Base-by-base conservation (phyloP, 768 basidiomycete species). In the Leucocoprinus sp. region DNA sequence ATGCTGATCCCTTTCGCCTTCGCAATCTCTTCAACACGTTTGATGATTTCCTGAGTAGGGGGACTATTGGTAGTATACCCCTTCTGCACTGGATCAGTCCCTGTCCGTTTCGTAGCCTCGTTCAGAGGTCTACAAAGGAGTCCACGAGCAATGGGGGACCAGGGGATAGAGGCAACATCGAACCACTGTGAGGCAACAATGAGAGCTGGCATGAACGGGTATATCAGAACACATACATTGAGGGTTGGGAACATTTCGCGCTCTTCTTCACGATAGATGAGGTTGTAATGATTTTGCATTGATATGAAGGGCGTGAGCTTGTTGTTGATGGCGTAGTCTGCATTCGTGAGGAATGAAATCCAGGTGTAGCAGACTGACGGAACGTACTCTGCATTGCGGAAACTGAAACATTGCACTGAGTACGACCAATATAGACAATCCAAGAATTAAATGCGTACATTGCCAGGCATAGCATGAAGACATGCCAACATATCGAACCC, bases 281-380 rank as follows among this genome's bases (percentile, higher is more conserved):
- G 59, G 45, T 59, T 75, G 56, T 82, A 72, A 52, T 77, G 75
- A 53, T 82, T 82, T 61, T 82, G 80, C 79, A 83, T 80, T 1
- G 76, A 75, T 51, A 82, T 75, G 62, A 82, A 81, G 2, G 72
- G 74, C 0, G 74, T 76, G 2, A 77, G 59, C 5, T 70, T 69
- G 60, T 82, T 73, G 33, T 67, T 56, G 44, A 80, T 73, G 0
- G 79, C 80, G 53, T 81, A 81, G 54, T 76, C 78, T 79, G 26
- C 7, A 34, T n/a, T n/a, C n/a, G 17, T 9, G 1, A 28, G 22
- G 14, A 22, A 29, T 37, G 18, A 47, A 26, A 17, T 14, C 21
- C 7, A 8, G 12, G 12, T 9, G 2, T 8, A 22, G 7, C 2
- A 5, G 11, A 2, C 2, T 12, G 27, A 12, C 17, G 2, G 24